phyloP scores from a whole-genome alignment of 352 stramenopile species.

The Phytopythium cucurbitacearum region DNA sequence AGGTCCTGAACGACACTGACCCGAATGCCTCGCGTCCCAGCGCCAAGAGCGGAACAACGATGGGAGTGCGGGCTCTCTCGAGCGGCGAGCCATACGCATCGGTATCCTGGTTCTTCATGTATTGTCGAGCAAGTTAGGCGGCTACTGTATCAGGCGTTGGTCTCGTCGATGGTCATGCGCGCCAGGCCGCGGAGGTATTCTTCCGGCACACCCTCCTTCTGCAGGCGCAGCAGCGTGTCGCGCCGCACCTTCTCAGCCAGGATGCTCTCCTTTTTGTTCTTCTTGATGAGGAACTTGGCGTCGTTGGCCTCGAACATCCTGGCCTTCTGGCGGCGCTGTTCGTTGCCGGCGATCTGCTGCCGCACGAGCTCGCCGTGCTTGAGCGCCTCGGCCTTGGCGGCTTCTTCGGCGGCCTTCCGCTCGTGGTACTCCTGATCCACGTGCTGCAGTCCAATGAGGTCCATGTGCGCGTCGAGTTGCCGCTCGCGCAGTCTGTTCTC shows the following conservation, averaged over 20 bases:
- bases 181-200: slow-evolving; percentile 66
- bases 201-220: slow-evolving; percentile 63
- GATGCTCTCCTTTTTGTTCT: slow-evolving; percentile 65
- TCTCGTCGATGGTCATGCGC: slow-evolving; percentile 58
- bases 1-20: too few species aligned
- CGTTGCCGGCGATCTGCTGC: slow-evolving; percentile 63
- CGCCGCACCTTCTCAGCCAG: slow-evolving; percentile 69
- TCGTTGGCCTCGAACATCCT: slow-evolving; percentile 70
- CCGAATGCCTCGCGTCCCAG: too few species aligned
- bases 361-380: slow-evolving; percentile 30
- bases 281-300: slow-evolving; percentile 68
- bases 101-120: too few species aligned
- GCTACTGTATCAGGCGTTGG: slow-evolving; percentile 32
- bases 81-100: too few species aligned
- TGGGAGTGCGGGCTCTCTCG: too few species aligned
- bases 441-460: slow-evolving; percentile 33
- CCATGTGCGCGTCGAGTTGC: slow-evolving; percentile 35
- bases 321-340: slow-evolving; percentile 39
- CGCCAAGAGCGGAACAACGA: too few species aligned
- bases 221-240: slow-evolving; percentile 50
- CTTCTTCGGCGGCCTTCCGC: slow-evolving; percentile 24
- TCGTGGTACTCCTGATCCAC: slow-evolving; percentile 36
- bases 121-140: background rate
- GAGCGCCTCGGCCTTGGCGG: slow-evolving; percentile 24
- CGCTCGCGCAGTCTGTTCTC: slow-evolving; percentile 36